A percentile compares a stretch with the other conserved stretches of the same genome.
phyloP scores from a whole-genome alignment of 306 rosid genomes.

The cucumber (Cucumis sativus) region Cucumber_9930_V3 NC_026655.2:20819501-20820000 shows the following conservation, averaged over 20 bases:
- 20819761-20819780: not conserved
- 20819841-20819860: no score
- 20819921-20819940: no score
- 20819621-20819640: not conserved
- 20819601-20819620: not conserved
- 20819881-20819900: no score
- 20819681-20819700: not conserved
- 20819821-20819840: not conserved
- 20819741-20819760: constrained; percentile 1
- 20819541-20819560: not conserved
- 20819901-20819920: no score
- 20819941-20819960: no score
- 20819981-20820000: no score
- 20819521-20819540: not conserved
- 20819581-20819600: not conserved
- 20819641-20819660: not conserved
- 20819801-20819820: not conserved
- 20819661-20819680: not conserved
- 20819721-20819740: not conserved
- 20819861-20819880: no score
- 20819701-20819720: not conserved
- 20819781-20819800: not conserved
- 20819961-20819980: no score
- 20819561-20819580: not conserved
- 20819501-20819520: not conserved